phyloP scores from a whole-genome alignment of 2,329 filamentous ascomycete genomes.

The Pestalotiopsis sp. region DNA sequence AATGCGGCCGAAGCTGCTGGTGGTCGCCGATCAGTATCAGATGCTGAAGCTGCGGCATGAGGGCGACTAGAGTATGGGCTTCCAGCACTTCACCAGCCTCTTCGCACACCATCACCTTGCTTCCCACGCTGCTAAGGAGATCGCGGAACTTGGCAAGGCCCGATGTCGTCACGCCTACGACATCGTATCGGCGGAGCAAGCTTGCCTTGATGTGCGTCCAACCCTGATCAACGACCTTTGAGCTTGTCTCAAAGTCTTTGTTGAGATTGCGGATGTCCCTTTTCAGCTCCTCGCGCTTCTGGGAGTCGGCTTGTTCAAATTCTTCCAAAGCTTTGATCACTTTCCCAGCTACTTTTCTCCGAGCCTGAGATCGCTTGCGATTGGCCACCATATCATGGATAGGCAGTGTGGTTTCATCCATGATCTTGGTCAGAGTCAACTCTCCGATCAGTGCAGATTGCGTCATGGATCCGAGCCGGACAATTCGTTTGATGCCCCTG shows the following conservation, averaged over 20 bases:
- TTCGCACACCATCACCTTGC: conserved; percentile 67
- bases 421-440: conserved; percentile 45
- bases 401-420: neutral
- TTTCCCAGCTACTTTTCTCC: neutral
- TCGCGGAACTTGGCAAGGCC: conserved; percentile 56
- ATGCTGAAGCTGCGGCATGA: conserved; percentile 63
- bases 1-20: conserved; percentile 60
- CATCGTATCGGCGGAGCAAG: conserved; percentile 37
- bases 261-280: neutral
- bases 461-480: conserved; percentile 63
- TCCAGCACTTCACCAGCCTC: conserved; percentile 72
- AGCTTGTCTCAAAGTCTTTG: neutral
- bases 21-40: conserved; percentile 68
- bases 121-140: conserved; percentile 48
- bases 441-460: conserved; percentile 53
- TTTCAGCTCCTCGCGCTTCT: conserved; percentile 17
- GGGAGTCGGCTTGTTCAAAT: neutral
- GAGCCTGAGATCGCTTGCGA: conserved; percentile 13
- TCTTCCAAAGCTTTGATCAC: neutral
- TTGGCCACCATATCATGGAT: conserved; percentile 16
- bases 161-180: conserved; percentile 64
- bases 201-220: conserved; percentile 17
- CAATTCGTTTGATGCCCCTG: conserved; percentile 48
- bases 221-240: conserved; percentile 36
- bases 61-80: conserved; percentile 59